phyloP scores from a whole-genome alignment of 1,139 yeast species.

The Trichomonascaceae sp. region DNA sequence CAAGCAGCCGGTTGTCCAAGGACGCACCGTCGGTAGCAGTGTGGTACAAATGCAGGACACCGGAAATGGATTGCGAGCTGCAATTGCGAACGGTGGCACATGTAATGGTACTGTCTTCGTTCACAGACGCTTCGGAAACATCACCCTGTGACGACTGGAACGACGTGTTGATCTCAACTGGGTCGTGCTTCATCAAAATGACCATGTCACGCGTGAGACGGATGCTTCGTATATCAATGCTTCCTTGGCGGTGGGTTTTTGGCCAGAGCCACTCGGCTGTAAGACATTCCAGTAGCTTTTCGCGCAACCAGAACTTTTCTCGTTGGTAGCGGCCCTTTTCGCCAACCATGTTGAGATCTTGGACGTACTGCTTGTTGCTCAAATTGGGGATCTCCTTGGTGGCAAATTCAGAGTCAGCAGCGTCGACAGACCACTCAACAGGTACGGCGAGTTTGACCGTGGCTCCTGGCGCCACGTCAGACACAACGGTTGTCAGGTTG shows the following conservation, averaged over 20 bases:
- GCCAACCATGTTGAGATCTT: conserved; percentile 43
- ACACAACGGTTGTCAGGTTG: conserved; percentile 15
- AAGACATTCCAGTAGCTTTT: conserved; percentile 43
- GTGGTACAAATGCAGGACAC: conserved; percentile 58
- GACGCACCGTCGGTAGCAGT: too few species aligned
- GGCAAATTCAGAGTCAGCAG: conserved; percentile 28
- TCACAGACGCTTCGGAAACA: conserved; percentile 9
- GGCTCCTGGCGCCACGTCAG: conserved; percentile 33
- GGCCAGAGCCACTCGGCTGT: conserved; percentile 50
- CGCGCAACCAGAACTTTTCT: conserved; percentile 71
- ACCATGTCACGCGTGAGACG: conserved; percentile 38
- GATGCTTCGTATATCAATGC: conserved; percentile 51
- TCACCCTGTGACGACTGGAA: conserved; percentile 13
- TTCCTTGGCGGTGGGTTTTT: conserved; percentile 33
- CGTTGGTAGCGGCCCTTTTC: conserved; percentile 40
- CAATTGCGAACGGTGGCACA: conserved; percentile 15
- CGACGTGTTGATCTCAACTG: conserved; percentile 28
- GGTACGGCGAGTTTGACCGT: conserved; percentile 61
- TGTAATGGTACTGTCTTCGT: conserved; percentile 15
- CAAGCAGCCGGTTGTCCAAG: too few species aligned
- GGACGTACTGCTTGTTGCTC: conserved; percentile 57
- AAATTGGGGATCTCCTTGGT: conserved; percentile 58
- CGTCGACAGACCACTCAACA: conserved; percentile 39
- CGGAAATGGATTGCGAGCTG: conserved; percentile 28
- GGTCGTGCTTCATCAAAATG: conserved; percentile 35